Evolutionary conservation across 768 basidiomycete genomes (phyloP), one percentile per base, ranked within the genome.

Genomic region (Mrakia hoshinonis): DNA sequence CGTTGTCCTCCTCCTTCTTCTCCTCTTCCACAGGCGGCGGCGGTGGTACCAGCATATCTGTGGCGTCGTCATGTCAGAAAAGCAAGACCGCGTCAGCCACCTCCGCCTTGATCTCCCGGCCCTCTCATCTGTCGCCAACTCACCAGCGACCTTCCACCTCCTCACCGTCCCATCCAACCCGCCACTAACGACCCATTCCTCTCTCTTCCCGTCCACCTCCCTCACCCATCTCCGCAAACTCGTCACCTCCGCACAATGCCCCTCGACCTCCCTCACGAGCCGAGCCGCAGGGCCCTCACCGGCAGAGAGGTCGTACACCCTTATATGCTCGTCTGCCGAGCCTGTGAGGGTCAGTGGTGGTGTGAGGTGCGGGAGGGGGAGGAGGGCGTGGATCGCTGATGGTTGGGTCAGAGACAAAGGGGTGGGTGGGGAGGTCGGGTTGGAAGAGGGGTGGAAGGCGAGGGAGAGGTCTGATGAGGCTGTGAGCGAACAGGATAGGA

Each of bases 401-500:
- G 60, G 67, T 20, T 61, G 46, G 12, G 43, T 24, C 47, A 54
- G 83, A 2, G 88, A 86, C 31, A 87, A 26, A 70, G 74, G n/a
- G 75, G 70, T 0, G 51, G 74, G 67, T 74, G 80, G 24, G 82
- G 78, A 20, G 91, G 82, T 0, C 69, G 51, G 93, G 85, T 74
- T 96, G 78, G 5, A 87, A 84, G 73, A 83, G 20, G 83, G 78
- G 4, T 85, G 78, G 13, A 91, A 82, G 71, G 88, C 86, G 0
- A 89, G 87, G 0, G 90, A 89, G 51, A 92, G 89, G 78, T 99
- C 96, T 18, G 89, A 83, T 18, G 96, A 98, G 13, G 89, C 96
- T 96, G 75, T 4, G 49, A 70, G 64, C 20, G 48, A 22, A 11
- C 22, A 36, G 58, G n/a, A 29, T 65, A 34, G 60, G 7, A 66